Evolutionary conservation across 495 filamentous ascomycete species (phyloP).

Genomic region (Hyaloscypha variabilis): DNA sequence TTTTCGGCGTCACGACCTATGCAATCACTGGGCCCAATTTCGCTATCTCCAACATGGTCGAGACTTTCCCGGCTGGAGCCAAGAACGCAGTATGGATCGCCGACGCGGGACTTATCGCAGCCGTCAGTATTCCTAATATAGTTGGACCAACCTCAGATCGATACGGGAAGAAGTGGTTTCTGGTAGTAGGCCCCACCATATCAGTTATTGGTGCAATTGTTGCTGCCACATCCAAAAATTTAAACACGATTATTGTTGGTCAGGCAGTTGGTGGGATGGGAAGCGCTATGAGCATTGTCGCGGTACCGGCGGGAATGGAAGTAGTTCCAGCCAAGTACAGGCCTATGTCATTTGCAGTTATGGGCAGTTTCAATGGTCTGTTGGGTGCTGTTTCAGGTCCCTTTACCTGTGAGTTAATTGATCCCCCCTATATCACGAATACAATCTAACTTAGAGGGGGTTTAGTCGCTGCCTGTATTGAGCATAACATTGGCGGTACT

Average conservation of each 20-base stretch:
- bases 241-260: conserved; percentile 3
- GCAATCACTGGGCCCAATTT: no score
- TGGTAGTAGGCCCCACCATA: neutral
- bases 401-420: no score
- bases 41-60: no score
- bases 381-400: neutral
- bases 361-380: neutral
- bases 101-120: no score
- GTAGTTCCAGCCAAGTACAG: conserved; percentile 2
- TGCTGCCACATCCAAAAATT: neutral
- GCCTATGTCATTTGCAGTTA: neutral
- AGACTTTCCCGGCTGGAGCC: no score
- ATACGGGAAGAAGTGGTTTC: conserved; percentile 10
- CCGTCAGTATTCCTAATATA: no score
- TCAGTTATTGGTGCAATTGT: neutral
- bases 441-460: no score
- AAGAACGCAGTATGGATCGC: no score
- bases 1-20: no score
- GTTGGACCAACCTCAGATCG: neutral
- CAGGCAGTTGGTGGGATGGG: conserved; percentile 3
- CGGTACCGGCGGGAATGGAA: conserved; percentile 4
- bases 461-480: no score
- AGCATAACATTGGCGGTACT: neutral
- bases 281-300: neutral
- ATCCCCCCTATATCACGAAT: no score